phyloP scores from a whole-genome alignment of 805 yeast genomes.

The Wickerhamomyces chambardii region DNA sequence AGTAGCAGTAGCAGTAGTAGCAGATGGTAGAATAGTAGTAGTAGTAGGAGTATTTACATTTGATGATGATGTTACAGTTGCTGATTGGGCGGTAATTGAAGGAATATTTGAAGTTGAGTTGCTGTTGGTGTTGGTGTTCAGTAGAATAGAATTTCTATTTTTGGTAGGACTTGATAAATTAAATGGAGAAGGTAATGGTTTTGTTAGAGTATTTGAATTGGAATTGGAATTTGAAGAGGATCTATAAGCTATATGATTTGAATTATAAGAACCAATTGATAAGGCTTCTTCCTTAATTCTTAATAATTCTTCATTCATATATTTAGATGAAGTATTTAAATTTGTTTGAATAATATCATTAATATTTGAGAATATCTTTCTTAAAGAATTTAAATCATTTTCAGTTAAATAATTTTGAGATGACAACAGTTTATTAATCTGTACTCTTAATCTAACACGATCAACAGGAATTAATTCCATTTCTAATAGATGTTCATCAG shows the following conservation, averaged over 20 bases:
- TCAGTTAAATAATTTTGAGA: conserved; percentile 5
- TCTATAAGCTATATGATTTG: background rate
- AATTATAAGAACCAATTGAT: too few relatives aligned
- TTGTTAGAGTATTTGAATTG: background rate
- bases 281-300: conserved; percentile 12
- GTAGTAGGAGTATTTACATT: too few relatives aligned
- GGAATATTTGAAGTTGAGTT: too few relatives aligned
- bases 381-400: conserved; percentile 5
- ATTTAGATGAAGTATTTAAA: conserved; percentile 3
- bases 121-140: too few relatives aligned
- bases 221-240: background rate
- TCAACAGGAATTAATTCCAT: conserved; percentile 52
- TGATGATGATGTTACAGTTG: too few relatives aligned
- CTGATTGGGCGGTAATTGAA: too few relatives aligned
- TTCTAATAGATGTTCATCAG: conserved; percentile 64
- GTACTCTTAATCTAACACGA: conserved; percentile 51
- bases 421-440: conserved; percentile 42
- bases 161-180: conserved; percentile 20
- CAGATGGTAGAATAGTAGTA: too few relatives aligned
- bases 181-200: conserved; percentile 19
- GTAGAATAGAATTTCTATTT: too few relatives aligned
- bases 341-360: conserved; percentile 8
- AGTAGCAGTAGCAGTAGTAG: background rate
- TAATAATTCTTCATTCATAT: conserved; percentile 8
- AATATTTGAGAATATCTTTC: conserved; percentile 5